A percentile compares a stretch with the other conserved stretches of the same genome.
Evolutionary conservation across 1,284 basidiomycete species (phyloP).

Genomic region (Naganishia liquefaciens): DNA sequence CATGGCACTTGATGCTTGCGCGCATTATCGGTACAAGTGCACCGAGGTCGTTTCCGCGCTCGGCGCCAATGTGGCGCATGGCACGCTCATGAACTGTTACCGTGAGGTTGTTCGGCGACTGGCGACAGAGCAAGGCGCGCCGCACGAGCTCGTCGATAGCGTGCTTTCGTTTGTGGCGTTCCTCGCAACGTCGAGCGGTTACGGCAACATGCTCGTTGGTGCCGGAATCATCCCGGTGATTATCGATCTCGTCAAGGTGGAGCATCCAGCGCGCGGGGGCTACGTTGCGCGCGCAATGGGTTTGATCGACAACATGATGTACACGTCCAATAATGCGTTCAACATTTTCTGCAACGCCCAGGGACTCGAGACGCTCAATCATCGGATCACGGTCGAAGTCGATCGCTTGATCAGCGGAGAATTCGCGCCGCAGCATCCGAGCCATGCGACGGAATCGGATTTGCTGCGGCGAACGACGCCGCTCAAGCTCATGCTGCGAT

Average conservation of each 20-base stretch:
- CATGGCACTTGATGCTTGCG: conserved; percentile 84
- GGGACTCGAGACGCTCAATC: conserved; percentile 82
- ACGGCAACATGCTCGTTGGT: conserved; percentile 91
- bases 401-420: conserved; percentile 44
- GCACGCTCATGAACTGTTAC: conserved; percentile 83
- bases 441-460: conserved; percentile 28
- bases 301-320: conserved; percentile 87
- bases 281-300: conserved; percentile 67
- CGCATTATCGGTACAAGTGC: conserved; percentile 76
- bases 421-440: conserved; percentile 3
- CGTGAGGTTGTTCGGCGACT: conserved; percentile 76
- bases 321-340: conserved; percentile 74
- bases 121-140: conserved; percentile 63
- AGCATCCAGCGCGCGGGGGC: conserved; percentile 63
- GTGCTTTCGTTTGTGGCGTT: conserved; percentile 83
- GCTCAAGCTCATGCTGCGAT: conserved; percentile 87
- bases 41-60: conserved; percentile 86
- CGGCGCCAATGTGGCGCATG: conserved; percentile 95
- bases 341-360: conserved; percentile 80
- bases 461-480: conserved; percentile 43
- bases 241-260: conserved; percentile 81
- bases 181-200: conserved; percentile 77
- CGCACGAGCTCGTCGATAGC: conserved; percentile 80
- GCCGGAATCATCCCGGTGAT: conserved; percentile 91
- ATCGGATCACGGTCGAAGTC: conserved; percentile 72